Conservation (phyloP, 331 rosid species). For the Rhamnella rubrinervis region DNA sequence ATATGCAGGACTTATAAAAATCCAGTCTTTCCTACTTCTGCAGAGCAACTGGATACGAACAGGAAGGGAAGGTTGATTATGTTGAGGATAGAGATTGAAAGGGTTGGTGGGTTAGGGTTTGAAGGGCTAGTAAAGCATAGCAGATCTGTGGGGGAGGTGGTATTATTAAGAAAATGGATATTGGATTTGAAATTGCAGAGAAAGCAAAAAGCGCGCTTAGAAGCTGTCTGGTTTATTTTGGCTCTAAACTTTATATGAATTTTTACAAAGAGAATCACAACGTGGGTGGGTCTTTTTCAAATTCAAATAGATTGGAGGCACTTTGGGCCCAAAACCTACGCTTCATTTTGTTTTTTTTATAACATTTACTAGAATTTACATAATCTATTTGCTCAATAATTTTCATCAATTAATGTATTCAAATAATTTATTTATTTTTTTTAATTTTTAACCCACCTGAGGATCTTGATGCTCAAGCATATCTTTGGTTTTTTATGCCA, state of each 20-base stretch:
- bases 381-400: too few species aligned
- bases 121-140: neutral
- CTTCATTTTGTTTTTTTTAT: neutral
- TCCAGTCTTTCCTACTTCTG: neutral
- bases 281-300: constrained; percentile 26
- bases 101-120: constrained; percentile 30
- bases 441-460: too few species aligned
- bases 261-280: neutral
- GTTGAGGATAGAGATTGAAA: neutral
- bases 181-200: constrained; percentile 24
- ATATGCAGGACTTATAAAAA: neutral
- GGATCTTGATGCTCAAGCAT: too few species aligned
- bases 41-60: neutral
- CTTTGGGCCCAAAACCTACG: neutral
- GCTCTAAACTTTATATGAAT: neutral
- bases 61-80: neutral
- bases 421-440: too few species aligned
- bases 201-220: constrained; percentile 22
- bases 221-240: constrained; percentile 12
- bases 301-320: constrained; percentile 33
- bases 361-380: neutral
- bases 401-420: too few species aligned
- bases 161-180: neutral
- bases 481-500: too few species aligned
- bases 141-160: constrained; percentile 15